Percentiles rank a stretch among this genome's conserved stretches.
These are phyloP conservation scores for Xylaria flabelliformis DNA, from an alignment of 495 filamentous ascomycete species.

Conservation along the genomic window DNA sequence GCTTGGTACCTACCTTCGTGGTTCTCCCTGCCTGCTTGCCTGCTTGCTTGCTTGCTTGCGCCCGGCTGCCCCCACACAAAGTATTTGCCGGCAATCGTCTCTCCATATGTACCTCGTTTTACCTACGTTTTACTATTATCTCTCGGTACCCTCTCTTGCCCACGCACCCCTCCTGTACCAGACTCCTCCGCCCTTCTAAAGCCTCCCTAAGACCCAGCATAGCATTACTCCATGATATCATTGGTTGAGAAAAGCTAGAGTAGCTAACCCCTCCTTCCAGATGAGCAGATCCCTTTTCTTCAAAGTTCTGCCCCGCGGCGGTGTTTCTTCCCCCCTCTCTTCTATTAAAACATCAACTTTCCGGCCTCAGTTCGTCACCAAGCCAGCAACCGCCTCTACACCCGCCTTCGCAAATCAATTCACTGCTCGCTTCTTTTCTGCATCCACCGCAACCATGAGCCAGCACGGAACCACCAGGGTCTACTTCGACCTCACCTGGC, in stretches of 20 bases:
- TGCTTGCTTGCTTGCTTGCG: slow-evolving; percentile 16
- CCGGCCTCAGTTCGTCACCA: slow-evolving; percentile 26
- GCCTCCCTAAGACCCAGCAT: slow-evolving; percentile 27
- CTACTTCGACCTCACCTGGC: slow-evolving; percentile 60
- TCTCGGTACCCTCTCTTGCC: slow-evolving; percentile 14
- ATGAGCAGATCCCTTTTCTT: slow-evolving; percentile 32
- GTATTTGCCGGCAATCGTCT: slow-evolving; percentile 19
- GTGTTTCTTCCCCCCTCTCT: slow-evolving; percentile 29
- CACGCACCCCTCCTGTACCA: slow-evolving; percentile 25
- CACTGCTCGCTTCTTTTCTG: slow-evolving; percentile 60
- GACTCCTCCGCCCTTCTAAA: slow-evolving; percentile 15
- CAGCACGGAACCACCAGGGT: slow-evolving; percentile 57
- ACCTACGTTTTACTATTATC: background rate
- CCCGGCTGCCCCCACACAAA: slow-evolving; percentile 18
- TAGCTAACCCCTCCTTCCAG: slow-evolving; percentile 31
- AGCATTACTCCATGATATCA: slow-evolving; percentile 28
- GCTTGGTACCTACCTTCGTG: slow-evolving; percentile 4
- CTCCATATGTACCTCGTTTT: slow-evolving; percentile 8
- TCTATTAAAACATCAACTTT: slow-evolving; percentile 27
- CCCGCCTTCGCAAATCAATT: slow-evolving; percentile 25
- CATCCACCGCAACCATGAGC: slow-evolving; percentile 67
- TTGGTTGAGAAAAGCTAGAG: slow-evolving; percentile 28
- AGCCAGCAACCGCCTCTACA: slow-evolving; percentile 21
- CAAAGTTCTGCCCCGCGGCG: slow-evolving; percentile 30
- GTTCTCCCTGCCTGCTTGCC: background rate